These are phyloP conservation scores for Leccinum uliginosum DNA, from an alignment of 768 basidiomycete genomes.

Conservation along the genomic window DNA sequence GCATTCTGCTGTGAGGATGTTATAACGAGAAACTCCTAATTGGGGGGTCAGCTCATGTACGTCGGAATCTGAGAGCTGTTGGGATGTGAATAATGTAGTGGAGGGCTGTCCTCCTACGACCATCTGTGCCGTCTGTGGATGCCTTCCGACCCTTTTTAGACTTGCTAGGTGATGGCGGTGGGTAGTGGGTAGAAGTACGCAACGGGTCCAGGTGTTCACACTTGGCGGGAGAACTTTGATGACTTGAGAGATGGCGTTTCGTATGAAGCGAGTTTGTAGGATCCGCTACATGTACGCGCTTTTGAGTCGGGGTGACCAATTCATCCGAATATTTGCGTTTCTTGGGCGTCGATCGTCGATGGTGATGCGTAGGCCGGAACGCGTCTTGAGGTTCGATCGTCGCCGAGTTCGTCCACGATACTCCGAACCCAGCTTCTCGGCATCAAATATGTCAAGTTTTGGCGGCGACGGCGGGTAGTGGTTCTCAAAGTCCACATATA, in stretches of 20 bases:
- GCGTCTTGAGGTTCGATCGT: constrained; percentile 29
- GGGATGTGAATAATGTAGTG: constrained; percentile 8
- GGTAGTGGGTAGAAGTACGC: constrained; percentile 25
- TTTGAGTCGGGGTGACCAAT: constrained; percentile 59
- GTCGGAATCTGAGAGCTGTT: constrained; percentile 41
- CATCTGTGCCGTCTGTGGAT: not conserved
- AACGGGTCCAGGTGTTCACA: constrained; percentile 39
- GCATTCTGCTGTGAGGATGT: constrained; percentile 80
- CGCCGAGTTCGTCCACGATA: constrained; percentile 25
- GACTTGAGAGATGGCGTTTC: constrained; percentile 24
- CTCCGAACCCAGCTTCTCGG: constrained; percentile 23
- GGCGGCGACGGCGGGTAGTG: constrained; percentile 27
- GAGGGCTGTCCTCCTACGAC: not conserved
- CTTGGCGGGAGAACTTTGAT: constrained; percentile 28
- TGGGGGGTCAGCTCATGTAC: constrained; percentile 46
- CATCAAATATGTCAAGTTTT: constrained; percentile 18
- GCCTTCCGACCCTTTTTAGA: constrained; percentile 47
- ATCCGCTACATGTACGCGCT: constrained; percentile 43
- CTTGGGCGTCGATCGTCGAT: constrained; percentile 47
- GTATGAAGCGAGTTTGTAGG: constrained; percentile 6
- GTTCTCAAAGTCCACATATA: constrained; percentile 23
- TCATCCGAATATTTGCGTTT: constrained; percentile 76
- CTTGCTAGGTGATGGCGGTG: constrained; percentile 34
- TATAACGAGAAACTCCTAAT: constrained; percentile 64
- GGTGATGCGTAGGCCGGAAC: constrained; percentile 28